phyloP scores from a whole-genome alignment of 179 eudicot genomes.

The Beta macrorhiza region DNA sequence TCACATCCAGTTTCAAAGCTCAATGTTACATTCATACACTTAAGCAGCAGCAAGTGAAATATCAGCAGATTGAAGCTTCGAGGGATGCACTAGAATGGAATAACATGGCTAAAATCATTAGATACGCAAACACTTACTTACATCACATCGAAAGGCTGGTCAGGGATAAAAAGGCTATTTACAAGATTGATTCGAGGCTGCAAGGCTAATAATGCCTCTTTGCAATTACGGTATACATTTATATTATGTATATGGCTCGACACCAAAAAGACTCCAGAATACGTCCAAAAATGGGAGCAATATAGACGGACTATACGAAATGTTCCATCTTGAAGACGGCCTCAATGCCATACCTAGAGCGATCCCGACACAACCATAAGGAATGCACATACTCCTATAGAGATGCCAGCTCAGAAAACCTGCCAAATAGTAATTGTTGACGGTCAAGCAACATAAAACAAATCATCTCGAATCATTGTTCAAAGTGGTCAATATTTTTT shows the following conservation, averaged over 20 bases:
- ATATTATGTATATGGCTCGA: conserved; percentile 22
- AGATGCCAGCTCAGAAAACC: conserved; percentile 21
- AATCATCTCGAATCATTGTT: not conserved
- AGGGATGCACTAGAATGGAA: not conserved
- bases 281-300: conserved; percentile 36
- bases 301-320: conserved; percentile 18
- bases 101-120: conserved; percentile 16
- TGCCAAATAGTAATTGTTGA: not conserved
- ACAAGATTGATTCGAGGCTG: conserved; percentile 25
- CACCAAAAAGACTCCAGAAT: conserved; percentile 32
- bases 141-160: conserved; percentile 31
- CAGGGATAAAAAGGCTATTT: conserved; percentile 26
- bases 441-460: not conserved
- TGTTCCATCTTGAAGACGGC: conserved; percentile 17
- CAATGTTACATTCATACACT: not conserved
- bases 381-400: conserved; percentile 15
- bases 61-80: not conserved
- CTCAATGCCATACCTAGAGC: conserved; percentile 19
- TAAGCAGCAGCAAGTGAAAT: not conserved
- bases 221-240: conserved; percentile 29
- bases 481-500: not conserved
- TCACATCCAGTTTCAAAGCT: not conserved
- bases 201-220: conserved; percentile 33
- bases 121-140: conserved; percentile 33
- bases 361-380: conserved; percentile 12